phyloP scores from a whole-genome alignment of 1,284 basidiomycete species.

The Rugiboletus extremiorientalis region DNA sequence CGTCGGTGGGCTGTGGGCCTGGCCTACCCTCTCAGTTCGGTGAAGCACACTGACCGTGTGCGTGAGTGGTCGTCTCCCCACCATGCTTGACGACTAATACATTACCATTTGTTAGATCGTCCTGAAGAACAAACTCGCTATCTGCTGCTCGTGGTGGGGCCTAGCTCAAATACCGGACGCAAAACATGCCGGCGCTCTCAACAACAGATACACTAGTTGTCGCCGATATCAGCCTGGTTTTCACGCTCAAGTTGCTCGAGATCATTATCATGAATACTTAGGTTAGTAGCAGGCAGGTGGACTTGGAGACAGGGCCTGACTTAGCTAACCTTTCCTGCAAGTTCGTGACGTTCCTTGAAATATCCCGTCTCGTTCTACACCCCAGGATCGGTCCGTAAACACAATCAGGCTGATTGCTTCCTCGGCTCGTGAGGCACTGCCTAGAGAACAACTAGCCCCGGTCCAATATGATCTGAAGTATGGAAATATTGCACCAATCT shows the following conservation, averaged over 20 bases:
- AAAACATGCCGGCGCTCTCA: background rate
- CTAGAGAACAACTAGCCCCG: too few species aligned
- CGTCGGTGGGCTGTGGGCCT: background rate
- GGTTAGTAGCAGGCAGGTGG: too few species aligned
- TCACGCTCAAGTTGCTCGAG: background rate
- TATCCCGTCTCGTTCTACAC: too few species aligned
- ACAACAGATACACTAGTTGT: background rate
- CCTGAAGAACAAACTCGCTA: background rate
- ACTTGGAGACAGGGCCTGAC: too few species aligned
- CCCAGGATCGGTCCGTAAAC: too few species aligned
- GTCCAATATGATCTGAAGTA: too few species aligned
- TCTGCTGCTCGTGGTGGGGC: too few species aligned
- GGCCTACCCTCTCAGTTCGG: background rate
- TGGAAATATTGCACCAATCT: background rate
- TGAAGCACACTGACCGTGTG: background rate
- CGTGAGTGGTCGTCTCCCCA: background rate
- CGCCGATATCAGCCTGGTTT: background rate
- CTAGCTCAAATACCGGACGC: background rate
- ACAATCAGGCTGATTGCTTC: too few species aligned
- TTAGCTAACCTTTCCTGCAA: too few species aligned
- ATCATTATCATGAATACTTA: too few species aligned
- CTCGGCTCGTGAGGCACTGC: too few species aligned
- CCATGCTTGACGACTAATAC: background rate
- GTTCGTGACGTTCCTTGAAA: too few species aligned
- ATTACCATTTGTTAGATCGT: background rate